Evolutionary conservation across 108 stramenopile species (phyloP).

Genomic region (Nitzschia putrida): DNA sequence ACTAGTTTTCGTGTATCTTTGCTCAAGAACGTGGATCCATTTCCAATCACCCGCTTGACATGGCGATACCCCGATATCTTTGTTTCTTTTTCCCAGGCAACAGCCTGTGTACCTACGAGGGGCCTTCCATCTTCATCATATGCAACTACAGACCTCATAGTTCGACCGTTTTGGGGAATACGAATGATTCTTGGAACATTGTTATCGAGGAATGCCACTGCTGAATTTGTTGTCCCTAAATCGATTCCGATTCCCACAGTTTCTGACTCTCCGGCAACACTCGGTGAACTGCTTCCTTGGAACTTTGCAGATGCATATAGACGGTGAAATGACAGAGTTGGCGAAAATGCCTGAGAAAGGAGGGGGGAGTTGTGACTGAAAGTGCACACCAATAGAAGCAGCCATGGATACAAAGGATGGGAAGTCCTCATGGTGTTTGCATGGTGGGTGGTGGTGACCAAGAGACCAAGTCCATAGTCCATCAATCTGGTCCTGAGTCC

Average conservation of each 20-base stretch:
- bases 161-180: constrained; percentile 55
- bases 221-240: constrained; percentile 91
- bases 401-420: too few species aligned
- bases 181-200: constrained; percentile 50
- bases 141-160: constrained; percentile 76
- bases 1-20: constrained; percentile 57
- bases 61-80: constrained; percentile 62
- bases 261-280: not conserved
- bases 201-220: constrained; percentile 75
- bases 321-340: too few species aligned
- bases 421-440: too few species aligned
- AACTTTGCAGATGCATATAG: too few species aligned
- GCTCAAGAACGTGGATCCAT: constrained; percentile 51
- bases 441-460: too few species aligned
- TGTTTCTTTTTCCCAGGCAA: constrained; percentile 42
- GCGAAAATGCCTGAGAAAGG: too few species aligned
- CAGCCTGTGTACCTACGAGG: constrained; percentile 56
- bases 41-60: constrained; percentile 86
- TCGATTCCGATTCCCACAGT: constrained; percentile 92
- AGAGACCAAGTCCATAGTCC: too few species aligned
- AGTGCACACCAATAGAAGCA: too few species aligned
- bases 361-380: too few species aligned
- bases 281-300: too few species aligned
- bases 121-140: constrained; percentile 7
- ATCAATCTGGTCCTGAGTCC: too few species aligned